Evolutionary conservation across 2,329 filamentous ascomycete genomes (phyloP), one percentile per base, ranked within the genome.

Genomic region (Epichloe gansuensis): DNA sequence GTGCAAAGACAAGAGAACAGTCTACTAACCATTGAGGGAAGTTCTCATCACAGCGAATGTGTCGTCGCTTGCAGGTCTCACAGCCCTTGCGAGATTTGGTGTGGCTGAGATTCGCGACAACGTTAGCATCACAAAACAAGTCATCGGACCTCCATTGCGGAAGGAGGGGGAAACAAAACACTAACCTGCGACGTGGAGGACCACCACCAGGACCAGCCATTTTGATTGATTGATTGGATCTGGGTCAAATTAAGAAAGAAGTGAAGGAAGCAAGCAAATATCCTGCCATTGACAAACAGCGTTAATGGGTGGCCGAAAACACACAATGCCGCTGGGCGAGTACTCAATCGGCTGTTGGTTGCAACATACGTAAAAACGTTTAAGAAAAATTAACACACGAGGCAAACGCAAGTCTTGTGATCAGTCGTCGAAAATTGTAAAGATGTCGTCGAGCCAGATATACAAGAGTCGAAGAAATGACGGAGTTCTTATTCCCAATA

Each of bases 41-140:
- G 61, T 83, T 95, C 70, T 98, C 93, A 66, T 98, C 93, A 72
- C 93, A 98, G 63, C 93, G 82, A 67, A 98, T 98, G 71, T 98
- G 93, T 67, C 93, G 83, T 68, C 87, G 85, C 73, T 98, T 98
- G 80, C 93, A 98, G 57, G 90, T 95, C 65, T 94, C 91, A 78
- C 93, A 98, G 58, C 93, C 93, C 74, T 96, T 97, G 66, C 93
- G 85, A 63, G 91, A 97, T 76, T 98, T 98, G 68, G 93, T 98
- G 75, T 98, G 93, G 75, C 91, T 95, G 68, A 23, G 25, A 13
- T 55, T 45, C 9, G 1, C 23, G 1, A 25, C 21, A 21, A 35
- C 37, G 53, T 61, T 56, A 60, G 53, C 46, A 53, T 48, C 53
- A 65, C 28, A 7, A 25, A 43, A 35, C 15, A 43, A 31, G n/a